These are phyloP conservation scores for Pezicula carpinea DNA, from an alignment of 2,329 filamentous ascomycete genomes.

Conservation along the genomic window DNA sequence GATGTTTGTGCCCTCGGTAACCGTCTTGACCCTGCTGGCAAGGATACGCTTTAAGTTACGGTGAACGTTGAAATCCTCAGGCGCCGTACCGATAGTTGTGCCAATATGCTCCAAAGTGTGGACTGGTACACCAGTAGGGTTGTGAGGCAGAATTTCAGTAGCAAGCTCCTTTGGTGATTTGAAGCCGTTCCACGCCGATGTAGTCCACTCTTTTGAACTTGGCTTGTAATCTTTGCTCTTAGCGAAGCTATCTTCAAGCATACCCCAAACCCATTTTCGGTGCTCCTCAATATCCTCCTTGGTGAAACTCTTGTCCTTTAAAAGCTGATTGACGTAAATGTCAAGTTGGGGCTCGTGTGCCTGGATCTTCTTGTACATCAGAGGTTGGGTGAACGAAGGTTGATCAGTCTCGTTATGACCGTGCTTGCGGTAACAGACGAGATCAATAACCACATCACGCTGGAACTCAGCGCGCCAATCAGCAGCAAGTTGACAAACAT, in stretches of 20 bases:
- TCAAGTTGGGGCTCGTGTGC: constrained; percentile 81
- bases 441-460: constrained; percentile 94
- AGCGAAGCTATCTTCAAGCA: constrained; percentile 96
- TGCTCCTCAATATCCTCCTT: constrained; percentile 98
- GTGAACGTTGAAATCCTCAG: constrained; percentile 85
- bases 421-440: constrained; percentile 98
- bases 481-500: constrained; percentile 91
- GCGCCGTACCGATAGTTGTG: constrained; percentile 69
- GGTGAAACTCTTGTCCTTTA: constrained; percentile 90
- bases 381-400: constrained; percentile 97
- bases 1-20: constrained; percentile 87
- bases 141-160: constrained; percentile 87
- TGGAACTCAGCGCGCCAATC: constrained; percentile 99
- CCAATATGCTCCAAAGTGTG: constrained; percentile 78
- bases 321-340: constrained; percentile 85
- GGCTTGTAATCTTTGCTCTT: constrained; percentile 98
- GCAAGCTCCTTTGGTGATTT: constrained; percentile 98
- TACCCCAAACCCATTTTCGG: constrained; percentile 99
- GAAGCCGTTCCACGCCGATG: constrained; percentile 98
- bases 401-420: constrained; percentile 99
- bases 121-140: constrained; percentile 73
- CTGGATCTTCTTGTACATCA: constrained; percentile 98
- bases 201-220: constrained; percentile 96
- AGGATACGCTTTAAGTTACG: constrained; percentile 97
- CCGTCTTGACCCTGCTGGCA: constrained; percentile 81